Evolutionary conservation across 2,329 filamentous ascomycete species (phyloP), one percentile per base, ranked within the genome.

Genomic region (Daldinia eschscholtzii): DNA sequence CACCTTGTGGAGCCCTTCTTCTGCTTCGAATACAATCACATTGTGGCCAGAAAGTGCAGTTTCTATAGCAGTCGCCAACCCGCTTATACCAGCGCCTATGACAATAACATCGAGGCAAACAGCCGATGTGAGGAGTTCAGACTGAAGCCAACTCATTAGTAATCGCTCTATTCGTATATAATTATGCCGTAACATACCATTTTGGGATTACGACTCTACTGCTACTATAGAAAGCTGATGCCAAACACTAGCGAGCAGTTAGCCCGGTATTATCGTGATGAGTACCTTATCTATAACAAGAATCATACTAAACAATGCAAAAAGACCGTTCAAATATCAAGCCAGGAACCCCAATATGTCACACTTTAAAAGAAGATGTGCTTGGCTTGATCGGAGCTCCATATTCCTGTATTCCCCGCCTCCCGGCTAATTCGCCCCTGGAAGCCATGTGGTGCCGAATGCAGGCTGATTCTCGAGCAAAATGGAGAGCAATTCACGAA

Each of bases 11-110:
- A 84, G 76, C 50, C 80, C 79, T 4, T 75, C 75, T 3, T 81
- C 81, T 0, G 81, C 75, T 64, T 84, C 83, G 2, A 82, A 77
- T n/a, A 84, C 76, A 1, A 77, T 81, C 10, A 84, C 81, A 26
- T 75, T 65, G 60, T 84, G 82, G 5, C 79, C 78, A 18, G 81
- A 78, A 0, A 80, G 69, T 37, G 76, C 74, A 9, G 78, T 79
- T 3, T 81, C 80, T 20, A 83, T 76, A 3, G 80, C 79, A 0
- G 80, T 76, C 6, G 81, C 79, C 0, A 84, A 74, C n/a, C 82
- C 82, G 23, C 80, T 81, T 4, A 83, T 73, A 4, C 82, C 82
- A 6, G 81, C 82, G 1, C 82, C 82, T 39, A 83, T 76, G 13
- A 84, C 70, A n/a, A 83, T 77, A 3, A 83, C 72, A 28, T 83